A percentile compares a stretch with the other conserved stretches of the same genome.
Evolutionary conservation across 2,329 filamentous ascomycete genomes (phyloP).

Genomic region (Xylaria sp.): DNA sequence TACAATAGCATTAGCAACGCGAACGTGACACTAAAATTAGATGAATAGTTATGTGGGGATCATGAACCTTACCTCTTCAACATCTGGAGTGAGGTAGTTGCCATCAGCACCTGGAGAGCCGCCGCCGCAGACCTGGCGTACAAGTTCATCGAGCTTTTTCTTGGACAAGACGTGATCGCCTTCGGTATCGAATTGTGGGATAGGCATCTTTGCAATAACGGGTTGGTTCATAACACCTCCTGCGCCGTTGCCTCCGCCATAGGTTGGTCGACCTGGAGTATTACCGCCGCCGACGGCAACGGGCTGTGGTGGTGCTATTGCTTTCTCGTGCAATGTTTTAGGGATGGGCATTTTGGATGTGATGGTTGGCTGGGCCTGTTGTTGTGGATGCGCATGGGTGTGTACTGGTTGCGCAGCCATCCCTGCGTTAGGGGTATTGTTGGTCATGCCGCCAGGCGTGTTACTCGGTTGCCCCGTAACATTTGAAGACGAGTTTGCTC

Average conservation of each 20-base stretch:
- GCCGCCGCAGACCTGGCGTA: conserved; percentile 90
- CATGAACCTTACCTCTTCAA: conserved; percentile 80
- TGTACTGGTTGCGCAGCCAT: conserved; percentile 54
- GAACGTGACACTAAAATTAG: neutral
- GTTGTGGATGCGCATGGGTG: conserved; percentile 60
- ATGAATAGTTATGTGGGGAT: neutral
- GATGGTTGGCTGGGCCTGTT: conserved; percentile 47
- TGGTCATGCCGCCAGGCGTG: conserved; percentile 39
- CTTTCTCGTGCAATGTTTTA: conserved; percentile 76
- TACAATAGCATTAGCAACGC: conserved; percentile 31
- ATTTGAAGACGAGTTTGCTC: conserved; percentile 48
- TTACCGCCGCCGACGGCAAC: conserved; percentile 74
- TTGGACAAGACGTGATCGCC: conserved; percentile 95
- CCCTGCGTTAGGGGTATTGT: conserved; percentile 44
- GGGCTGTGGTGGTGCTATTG: conserved; percentile 75
- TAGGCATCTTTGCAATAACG: conserved; percentile 81
- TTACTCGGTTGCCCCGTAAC: conserved; percentile 44
- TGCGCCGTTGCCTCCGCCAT: conserved; percentile 80
- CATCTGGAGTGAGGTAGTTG: conserved; percentile 86
- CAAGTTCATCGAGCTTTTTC: conserved; percentile 95
- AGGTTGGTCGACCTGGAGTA: conserved; percentile 78
- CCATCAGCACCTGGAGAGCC: conserved; percentile 76
- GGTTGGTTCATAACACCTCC: conserved; percentile 90
- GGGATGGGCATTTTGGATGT: conserved; percentile 81
- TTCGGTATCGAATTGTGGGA: conserved; percentile 89